These are phyloP conservation scores for Vanrija sp. DNA, from an alignment of 1,284 basidiomycete species.

Conservation along the genomic window DNA sequence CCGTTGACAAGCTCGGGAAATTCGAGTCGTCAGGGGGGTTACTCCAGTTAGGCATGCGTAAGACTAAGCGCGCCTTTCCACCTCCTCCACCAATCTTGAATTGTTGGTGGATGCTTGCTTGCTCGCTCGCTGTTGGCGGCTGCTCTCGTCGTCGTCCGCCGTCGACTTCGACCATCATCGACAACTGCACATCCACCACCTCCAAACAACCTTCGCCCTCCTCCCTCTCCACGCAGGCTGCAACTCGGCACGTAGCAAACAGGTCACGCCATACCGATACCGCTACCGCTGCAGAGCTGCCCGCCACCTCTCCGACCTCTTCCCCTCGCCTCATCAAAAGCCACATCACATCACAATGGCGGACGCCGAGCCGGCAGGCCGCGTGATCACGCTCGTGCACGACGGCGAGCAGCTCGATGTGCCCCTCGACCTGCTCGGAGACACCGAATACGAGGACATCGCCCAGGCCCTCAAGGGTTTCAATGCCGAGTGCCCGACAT, in stretches of 20 bases:
- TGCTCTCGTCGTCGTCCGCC: not conserved
- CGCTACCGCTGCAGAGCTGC: no score
- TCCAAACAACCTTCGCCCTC: not conserved
- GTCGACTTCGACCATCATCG: not conserved
- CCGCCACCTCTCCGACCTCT: no score
- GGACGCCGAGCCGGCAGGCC: conserved; percentile 9
- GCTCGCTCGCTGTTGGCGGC: no score
- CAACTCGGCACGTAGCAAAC: not conserved
- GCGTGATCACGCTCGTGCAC: conserved; percentile 30
- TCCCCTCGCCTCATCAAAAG: not conserved
- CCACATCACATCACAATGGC: conserved; percentile 16
- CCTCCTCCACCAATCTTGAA: no score
- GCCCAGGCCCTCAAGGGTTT: no score
- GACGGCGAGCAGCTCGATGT: conserved; percentile 42
- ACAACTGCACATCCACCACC: conserved; percentile 7
- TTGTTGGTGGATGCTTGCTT: no score
- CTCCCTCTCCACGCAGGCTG: not conserved
- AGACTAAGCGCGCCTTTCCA: no score
- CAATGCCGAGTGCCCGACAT: conserved; percentile 45
- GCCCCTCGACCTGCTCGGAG: conserved; percentile 42
- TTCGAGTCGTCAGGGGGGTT: no score
- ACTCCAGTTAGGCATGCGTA: no score
- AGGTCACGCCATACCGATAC: not conserved
- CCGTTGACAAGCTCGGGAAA: no score
- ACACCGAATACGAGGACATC: conserved; percentile 21